Conservation (phyloP, 2,329 filamentous ascomycete species). For the Sporothrix inflata region DNA sequence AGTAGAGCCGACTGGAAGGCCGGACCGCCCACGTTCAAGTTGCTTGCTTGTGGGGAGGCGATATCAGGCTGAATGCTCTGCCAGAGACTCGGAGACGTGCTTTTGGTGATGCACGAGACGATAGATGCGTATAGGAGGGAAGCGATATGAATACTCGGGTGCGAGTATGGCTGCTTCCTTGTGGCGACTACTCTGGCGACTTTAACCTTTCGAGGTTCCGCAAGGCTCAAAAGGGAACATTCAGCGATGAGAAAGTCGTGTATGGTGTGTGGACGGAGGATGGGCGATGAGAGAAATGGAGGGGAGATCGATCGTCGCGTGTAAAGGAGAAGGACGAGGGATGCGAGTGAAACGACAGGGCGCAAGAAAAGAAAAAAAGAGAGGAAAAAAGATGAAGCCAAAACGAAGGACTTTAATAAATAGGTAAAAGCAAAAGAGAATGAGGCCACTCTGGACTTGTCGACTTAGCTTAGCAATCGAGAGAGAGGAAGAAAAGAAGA, state of each 20-base stretch:
- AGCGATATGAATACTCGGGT: no score
- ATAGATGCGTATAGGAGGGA: background rate
- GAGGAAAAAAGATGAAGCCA: slow-evolving; percentile 1
- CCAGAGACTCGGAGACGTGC: slow-evolving; percentile 6
- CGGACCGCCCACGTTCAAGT: background rate
- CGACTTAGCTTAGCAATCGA: background rate
- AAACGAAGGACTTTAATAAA: slow-evolving; percentile 12
- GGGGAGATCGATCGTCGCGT: slow-evolving; percentile 1
- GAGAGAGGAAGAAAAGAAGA: background rate
- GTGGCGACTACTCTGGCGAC: background rate
- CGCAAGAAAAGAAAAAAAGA: background rate
- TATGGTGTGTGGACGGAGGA: no score
- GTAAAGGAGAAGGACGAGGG: background rate
- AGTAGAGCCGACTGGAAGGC: slow-evolving; percentile 6
- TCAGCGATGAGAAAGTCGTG: background rate
- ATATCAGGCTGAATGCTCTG: slow-evolving; percentile 25
- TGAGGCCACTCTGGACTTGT: background rate
- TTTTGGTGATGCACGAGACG: background rate
- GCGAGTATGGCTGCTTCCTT: background rate
- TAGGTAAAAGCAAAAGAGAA: background rate
- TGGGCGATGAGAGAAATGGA: background rate
- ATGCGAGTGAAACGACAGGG: background rate
- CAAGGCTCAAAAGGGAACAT: background rate
- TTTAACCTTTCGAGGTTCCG: slow-evolving; percentile 5
- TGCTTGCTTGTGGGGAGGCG: background rate